These are phyloP conservation scores for Phytophthora pluvialis DNA, from an alignment of 352 stramenopile genomes.

Conservation along the genomic window DNA sequence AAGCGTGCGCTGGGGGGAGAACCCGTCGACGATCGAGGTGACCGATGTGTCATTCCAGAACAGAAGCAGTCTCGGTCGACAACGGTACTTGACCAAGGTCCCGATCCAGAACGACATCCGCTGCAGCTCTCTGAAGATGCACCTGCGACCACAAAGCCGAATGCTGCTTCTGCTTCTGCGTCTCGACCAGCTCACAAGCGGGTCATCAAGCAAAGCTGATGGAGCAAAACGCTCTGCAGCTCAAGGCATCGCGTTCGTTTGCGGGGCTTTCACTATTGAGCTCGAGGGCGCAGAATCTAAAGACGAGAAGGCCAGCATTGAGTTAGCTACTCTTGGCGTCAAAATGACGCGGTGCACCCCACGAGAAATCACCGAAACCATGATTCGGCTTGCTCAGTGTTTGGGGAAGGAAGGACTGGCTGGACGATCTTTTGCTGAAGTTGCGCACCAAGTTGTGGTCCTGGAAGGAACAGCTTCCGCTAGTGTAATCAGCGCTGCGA, in stretches of 20 bases:
- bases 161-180: slow-evolving; percentile 56
- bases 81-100: slow-evolving; percentile 33
- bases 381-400: slow-evolving; percentile 42
- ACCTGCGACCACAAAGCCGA: slow-evolving; percentile 36
- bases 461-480: slow-evolving; percentile 45
- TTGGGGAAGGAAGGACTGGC: slow-evolving; percentile 17
- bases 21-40: slow-evolving; percentile 22
- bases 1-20: slow-evolving; percentile 33
- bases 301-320: slow-evolving; percentile 15
- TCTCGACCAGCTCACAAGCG: slow-evolving; percentile 54
- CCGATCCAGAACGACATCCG: slow-evolving; percentile 38
- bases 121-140: slow-evolving; percentile 23
- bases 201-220: slow-evolving; percentile 18
- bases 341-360: slow-evolving; percentile 52
- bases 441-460: slow-evolving; percentile 34
- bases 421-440: slow-evolving; percentile 26
- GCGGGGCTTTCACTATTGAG: slow-evolving; percentile 33
- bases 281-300: slow-evolving; percentile 3
- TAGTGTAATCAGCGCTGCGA: slow-evolving; percentile 14
- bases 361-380: slow-evolving; percentile 45
- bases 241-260: slow-evolving; percentile 43
- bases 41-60: slow-evolving; percentile 28
- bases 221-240: slow-evolving; percentile 17
- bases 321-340: slow-evolving; percentile 38
- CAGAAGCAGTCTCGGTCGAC: slow-evolving; percentile 31